Conservation (phyloP, 495 filamentous ascomycete genomes). For the Xylaria scruposa region DNA sequence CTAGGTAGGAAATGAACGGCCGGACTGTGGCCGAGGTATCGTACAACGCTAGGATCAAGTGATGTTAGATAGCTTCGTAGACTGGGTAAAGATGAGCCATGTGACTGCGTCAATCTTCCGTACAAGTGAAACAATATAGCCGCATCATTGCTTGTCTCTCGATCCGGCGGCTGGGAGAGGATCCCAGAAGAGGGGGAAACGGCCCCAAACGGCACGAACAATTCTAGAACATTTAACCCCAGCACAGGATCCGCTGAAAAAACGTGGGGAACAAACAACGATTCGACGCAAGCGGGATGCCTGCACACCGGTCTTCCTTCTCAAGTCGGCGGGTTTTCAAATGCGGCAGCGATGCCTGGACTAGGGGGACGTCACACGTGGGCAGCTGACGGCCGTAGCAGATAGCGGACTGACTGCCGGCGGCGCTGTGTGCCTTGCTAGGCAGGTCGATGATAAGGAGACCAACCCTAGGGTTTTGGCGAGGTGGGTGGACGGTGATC, state of each 20-base stretch:
- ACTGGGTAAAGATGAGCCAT: constrained; percentile 25
- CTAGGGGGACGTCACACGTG: constrained; percentile 19
- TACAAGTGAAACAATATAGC: constrained; percentile 31
- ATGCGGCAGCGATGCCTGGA: constrained; percentile 9
- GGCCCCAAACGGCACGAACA: constrained; percentile 20
- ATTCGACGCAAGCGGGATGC: constrained; percentile 22
- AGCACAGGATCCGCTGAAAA: constrained; percentile 25
- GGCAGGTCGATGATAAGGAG: constrained; percentile 27
- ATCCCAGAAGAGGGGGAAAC: constrained; percentile 19
- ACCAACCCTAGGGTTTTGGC: constrained; percentile 20
- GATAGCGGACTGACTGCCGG: constrained; percentile 18
- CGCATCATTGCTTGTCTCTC: constrained; percentile 26
- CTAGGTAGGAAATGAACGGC: constrained; percentile 6
- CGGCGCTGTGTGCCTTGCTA: constrained; percentile 23
- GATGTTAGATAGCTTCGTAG: constrained; percentile 20
- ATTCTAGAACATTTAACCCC: constrained; percentile 30
- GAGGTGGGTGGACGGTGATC: constrained; percentile 22
- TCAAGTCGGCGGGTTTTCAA: constrained; percentile 14
- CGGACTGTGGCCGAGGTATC: constrained; percentile 25
- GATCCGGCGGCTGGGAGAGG: constrained; percentile 27
- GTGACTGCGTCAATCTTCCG: constrained; percentile 25
- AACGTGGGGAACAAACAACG: constrained; percentile 29
- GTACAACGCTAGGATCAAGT: constrained; percentile 31
- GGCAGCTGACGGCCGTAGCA: constrained; percentile 24
- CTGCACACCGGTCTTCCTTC: constrained; percentile 29